Conservation (phyloP, 192 early-diverging fungal genomes). For the Gaertneriomyces sp. region DNA sequence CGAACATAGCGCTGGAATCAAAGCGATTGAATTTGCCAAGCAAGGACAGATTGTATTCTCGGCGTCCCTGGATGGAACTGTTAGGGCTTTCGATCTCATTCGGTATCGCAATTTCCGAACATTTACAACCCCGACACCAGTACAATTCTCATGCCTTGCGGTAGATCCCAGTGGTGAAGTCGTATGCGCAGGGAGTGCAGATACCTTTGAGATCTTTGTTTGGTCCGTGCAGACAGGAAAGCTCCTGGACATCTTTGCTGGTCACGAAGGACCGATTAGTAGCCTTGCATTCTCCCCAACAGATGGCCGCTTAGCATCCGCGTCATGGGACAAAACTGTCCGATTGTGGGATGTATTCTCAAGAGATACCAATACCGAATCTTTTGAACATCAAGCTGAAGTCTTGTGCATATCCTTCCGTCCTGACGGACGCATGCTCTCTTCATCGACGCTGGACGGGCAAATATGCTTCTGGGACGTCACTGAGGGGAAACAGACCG, state of each 20-base stretch:
- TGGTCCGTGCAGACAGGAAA: constrained; percentile 99
- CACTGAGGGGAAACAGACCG: constrained; percentile 63
- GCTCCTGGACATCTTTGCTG: constrained; percentile 86
- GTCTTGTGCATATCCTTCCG: constrained; percentile 84
- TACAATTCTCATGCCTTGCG: constrained; percentile 89
- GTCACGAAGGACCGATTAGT: constrained; percentile 90
- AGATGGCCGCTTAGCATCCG: constrained; percentile 74
- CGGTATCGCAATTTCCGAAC: constrained; percentile 98
- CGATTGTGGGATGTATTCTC: constrained; percentile 94
- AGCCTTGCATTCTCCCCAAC: constrained; percentile 80
- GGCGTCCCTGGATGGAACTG: constrained; percentile 93
- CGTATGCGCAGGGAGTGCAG: constrained; percentile 88
- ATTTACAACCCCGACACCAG: constrained; percentile 90
- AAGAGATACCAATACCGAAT: constrained; percentile 72
- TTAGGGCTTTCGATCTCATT: constrained; percentile 95
- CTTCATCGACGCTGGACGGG: constrained; percentile 85
- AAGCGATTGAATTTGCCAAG: constrained; percentile 83
- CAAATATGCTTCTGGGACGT: constrained; percentile 93
- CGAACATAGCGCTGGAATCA: constrained; percentile 81
- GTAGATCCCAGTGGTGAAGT: constrained; percentile 97
- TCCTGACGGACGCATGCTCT: constrained; percentile 87
- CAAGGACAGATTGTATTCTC: constrained; percentile 93
- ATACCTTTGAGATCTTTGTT: constrained; percentile 95
- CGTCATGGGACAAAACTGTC: constrained; percentile 90
- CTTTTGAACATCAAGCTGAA: constrained; percentile 74